Conservation (phyloP, 768 basidiomycete genomes). For the Arthromyces matolae region DNA sequence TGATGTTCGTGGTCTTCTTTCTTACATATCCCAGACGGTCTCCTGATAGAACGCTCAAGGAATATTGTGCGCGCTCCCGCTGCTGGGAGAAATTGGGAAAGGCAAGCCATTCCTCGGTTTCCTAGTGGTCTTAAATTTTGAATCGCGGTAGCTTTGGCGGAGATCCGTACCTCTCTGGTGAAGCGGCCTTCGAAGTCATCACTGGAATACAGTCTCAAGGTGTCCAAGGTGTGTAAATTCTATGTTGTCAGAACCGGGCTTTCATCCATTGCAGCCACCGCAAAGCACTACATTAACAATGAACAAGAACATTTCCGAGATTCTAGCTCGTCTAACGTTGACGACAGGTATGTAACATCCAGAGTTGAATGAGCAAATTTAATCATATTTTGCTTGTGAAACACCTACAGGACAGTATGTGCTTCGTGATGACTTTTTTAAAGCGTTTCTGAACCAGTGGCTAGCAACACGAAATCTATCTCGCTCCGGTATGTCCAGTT, state of each 20-base stretch:
- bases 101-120: conserved; percentile 27
- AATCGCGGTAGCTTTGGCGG: conserved; percentile 36
- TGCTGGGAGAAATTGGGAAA: conserved; percentile 52
- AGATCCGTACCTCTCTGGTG: conserved; percentile 53
- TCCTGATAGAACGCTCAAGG: conserved; percentile 24
- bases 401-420: conserved; percentile 31
- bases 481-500: conserved; percentile 42
- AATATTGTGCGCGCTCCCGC: conserved; percentile 43
- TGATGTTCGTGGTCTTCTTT: conserved; percentile 38
- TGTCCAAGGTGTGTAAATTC: conserved; percentile 35
- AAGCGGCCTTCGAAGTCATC: conserved; percentile 52
- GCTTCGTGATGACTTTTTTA: not conserved
- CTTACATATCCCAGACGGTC: not conserved
- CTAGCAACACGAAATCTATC: conserved; percentile 56
- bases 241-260: not conserved
- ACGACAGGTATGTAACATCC: conserved; percentile 33
- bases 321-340: conserved; percentile 38
- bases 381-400: not conserved
- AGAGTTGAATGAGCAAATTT: not conserved
- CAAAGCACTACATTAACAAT: conserved; percentile 46
- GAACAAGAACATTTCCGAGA: conserved; percentile 48
- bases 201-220: conserved; percentile 50
- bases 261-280: conserved; percentile 24
- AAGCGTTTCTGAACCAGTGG: not conserved
- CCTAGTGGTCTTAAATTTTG: not conserved